phyloP scores from a whole-genome alignment of 495 filamentous ascomycete species.

The Aspergillus haitiensis region DNA sequence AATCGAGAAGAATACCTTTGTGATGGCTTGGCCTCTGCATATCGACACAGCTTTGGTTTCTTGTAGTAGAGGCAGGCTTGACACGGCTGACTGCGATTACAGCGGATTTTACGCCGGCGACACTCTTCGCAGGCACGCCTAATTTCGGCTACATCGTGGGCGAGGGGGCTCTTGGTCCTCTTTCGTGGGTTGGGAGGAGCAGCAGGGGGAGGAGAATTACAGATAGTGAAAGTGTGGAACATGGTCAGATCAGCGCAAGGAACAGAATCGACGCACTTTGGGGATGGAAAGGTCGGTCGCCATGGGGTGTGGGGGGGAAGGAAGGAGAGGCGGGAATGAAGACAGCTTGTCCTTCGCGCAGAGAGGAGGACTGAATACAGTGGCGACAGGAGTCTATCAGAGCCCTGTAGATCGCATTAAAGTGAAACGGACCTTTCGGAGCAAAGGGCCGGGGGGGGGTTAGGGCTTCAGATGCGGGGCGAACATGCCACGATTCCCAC shows the following conservation, averaged over 20 bases:
- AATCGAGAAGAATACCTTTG: not conserved
- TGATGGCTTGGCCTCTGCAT: not conserved
- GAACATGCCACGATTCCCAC: too few species aligned
- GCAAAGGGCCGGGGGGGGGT: not conserved
- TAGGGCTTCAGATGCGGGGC: not conserved
- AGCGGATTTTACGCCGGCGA: not conserved
- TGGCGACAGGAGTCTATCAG: not conserved
- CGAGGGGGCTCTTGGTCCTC: not conserved
- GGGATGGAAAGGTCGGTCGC: not conserved
- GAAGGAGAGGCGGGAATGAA: not conserved
- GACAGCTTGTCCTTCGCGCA: not conserved
- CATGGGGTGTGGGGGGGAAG: not conserved
- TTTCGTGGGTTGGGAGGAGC: not conserved
- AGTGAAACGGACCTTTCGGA: not conserved
- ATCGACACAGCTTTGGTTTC: not conserved
- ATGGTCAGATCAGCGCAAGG: not conserved
- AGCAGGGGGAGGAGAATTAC: not conserved
- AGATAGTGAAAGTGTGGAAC: not conserved
- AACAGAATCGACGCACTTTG: not conserved
- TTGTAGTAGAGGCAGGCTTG: not conserved
- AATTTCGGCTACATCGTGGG: not conserved
- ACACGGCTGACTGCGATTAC: conserved; percentile 1
- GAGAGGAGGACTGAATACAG: not conserved
- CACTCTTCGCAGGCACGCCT: not conserved
- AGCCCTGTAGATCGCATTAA: not conserved